phyloP scores from a whole-genome alignment of 2,329 filamentous ascomycete genomes.

The Exutisphaerella laricina region DNA sequence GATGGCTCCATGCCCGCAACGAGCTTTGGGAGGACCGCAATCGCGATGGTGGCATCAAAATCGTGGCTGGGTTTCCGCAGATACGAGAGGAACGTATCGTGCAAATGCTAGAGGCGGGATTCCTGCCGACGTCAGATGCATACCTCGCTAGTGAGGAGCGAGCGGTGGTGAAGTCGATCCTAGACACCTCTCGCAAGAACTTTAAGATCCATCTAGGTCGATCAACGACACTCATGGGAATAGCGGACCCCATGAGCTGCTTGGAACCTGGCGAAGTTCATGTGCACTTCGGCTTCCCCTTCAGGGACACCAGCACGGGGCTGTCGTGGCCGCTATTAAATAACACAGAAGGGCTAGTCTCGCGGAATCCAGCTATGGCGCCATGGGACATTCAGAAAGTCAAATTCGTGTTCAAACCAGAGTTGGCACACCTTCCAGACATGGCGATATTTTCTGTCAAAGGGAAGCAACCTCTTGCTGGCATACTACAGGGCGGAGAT shows the following conservation, averaged over 20 bases:
- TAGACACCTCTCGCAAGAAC: conserved; percentile 19
- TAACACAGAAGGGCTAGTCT: conserved; percentile 58
- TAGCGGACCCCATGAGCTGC: conserved; percentile 59
- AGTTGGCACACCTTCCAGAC: conserved; percentile 65
- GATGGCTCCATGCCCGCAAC: conserved; percentile 50
- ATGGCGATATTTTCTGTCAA: conserved; percentile 69
- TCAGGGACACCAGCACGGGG: conserved; percentile 24
- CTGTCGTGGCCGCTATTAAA: conserved; percentile 52
- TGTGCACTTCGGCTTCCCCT: conserved; percentile 48
- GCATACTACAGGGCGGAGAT: conserved; percentile 70
- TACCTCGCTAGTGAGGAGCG: conserved; percentile 20
- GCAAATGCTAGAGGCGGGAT: conserved; percentile 47
- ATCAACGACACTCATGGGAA: conserved; percentile 60
- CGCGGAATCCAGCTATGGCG: conserved; percentile 63
- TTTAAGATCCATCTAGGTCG: conserved; percentile 49
- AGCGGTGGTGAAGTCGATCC: conserved; percentile 7
- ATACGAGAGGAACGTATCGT: conserved; percentile 49
- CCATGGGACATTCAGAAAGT: conserved; percentile 65
- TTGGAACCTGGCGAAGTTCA: conserved; percentile 63
- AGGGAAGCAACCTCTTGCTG: conserved; percentile 59
- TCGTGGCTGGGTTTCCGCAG: conserved; percentile 48
- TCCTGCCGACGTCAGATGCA: conserved; percentile 14
- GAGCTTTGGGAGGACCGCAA: conserved; percentile 34
- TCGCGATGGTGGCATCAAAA: conserved; percentile 32
- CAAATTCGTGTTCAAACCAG: conserved; percentile 46